Evolutionary conservation across 371 early-diverging fungal genomes (phyloP), one percentile per base, ranked within the genome.

Genomic region (Haplosporangium sp.): DNA sequence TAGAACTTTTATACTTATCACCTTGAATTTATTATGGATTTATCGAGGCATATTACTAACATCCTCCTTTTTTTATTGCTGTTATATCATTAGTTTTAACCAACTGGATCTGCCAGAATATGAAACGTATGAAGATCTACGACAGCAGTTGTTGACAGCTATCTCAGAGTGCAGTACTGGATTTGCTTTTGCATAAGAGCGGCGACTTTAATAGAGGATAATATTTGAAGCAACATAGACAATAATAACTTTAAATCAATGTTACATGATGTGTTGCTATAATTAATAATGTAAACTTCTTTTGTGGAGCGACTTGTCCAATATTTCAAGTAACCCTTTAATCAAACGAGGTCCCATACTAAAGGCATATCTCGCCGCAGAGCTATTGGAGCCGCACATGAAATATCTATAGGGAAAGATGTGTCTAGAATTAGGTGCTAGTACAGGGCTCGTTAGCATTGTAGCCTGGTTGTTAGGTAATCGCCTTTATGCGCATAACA

Each of bases 71-170:
- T 45, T 50, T 52, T 55, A 19, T 69, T 55, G 57, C 55, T 50
- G 52, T 76, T 64, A 57, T 61, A 75, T 77, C 45, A 45, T 40
- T 85, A 96, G 96, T 84, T 99, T 98, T 85, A 99, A 99, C 83
- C 99, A 99, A 88, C 85, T 99, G 58, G 99, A 99, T 84, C 78
- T 99, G 45, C 99, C 99, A 19, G 90, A 92, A 74, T 99, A 99
- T 78, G 94, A 95, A 42, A 88, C 91, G 17, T 99, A 98, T 83
- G 99, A 99, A 65, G 91, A 92, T 35, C 86, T 99, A 61, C 89
- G 97, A n/a, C 77, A 90, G n/a, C 92, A 90, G 64, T 77, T 99
- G 61, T 85, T 97, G 73, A 88, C 93, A 50, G 99, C 99, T 2
- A 96, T 98, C 38, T 92, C 91, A 44, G 99, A 99, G 85, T 95